Base-by-base conservation (phyloP, 2,329 filamentous ascomycete species). In the Fusarium duplospermum region DNA sequence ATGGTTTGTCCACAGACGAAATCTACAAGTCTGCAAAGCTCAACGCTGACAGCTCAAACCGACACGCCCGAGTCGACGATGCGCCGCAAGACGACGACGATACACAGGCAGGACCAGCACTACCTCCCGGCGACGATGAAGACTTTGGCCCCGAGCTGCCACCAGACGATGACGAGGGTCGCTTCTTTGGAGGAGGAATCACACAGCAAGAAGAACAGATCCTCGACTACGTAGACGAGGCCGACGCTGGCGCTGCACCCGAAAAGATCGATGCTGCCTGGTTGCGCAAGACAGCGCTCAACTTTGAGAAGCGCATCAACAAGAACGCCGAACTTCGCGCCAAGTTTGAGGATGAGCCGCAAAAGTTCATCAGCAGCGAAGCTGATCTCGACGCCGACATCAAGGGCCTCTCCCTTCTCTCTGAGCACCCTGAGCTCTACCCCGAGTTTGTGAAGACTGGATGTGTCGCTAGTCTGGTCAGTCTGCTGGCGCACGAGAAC, bases 131-230 rank as follows among this genome's bases (percentile, higher is more conserved):
- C 10, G 88, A 90, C 57, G 85, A 88, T 4, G 86, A 87, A 47
- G 88, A 85, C 66, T 85, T 85, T 68, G 84, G 84, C 24, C 85
- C 85, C 10, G 77, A 83, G 2, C 69, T 82, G 18, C 84, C 86
- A 3, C 88, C 88, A 13, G 85, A 86, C 22, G 88, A 90, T 77
- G 94, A 98, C 62, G 96, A 97, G 73, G 96, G 96, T 1, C 92
- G 96, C 13, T 99, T 99, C 86, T 99, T 98, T 78, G 96, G 96
- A 50, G 94, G 95, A 63, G 96, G 96, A 36, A 93, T 99, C 77
- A 94, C 93, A 29, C 89, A 92, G 67, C 89, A 94, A 75, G 94
- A 97, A 74, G 92, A 91, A 3, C 90, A 95, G 76, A 94, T 96
- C 22, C 88, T 99, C 79, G 93, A 98, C 83, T 98, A 93, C 80